Base-by-base conservation (phyloP, 2,329 filamentous ascomycete species). In the Triangularia setosa region DNA sequence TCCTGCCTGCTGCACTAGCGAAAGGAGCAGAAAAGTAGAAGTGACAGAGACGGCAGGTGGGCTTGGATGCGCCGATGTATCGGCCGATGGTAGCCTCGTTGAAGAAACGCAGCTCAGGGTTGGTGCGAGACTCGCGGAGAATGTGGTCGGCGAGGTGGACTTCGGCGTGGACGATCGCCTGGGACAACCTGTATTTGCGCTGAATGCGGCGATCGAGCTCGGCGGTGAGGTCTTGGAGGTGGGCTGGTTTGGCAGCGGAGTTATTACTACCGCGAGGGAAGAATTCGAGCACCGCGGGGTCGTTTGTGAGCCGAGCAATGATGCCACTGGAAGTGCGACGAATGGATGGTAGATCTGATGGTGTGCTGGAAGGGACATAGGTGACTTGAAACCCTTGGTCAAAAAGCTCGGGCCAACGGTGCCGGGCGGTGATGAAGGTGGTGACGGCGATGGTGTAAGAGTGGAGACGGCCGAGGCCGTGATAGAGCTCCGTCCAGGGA, bases 31-130 rank as follows among this genome's bases (percentile, higher is more conserved):
- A 25, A n/a, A 55, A 55, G 60, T 76, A 79, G 62, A 76, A 75
- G 8, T 71, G 54, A 24, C 78, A 79, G 1, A 79, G 71, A 0
- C 72, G 73, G 23, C 78, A 79, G 0, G 76, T 73, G 0, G 76
- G 76, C 55, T 79, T 79, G 67, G 77, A 78, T 27, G 69, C 70
- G 0, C 76, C 78, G 14, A 79, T 76, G 55, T 78, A 66, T 4
- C 63, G 63, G 9, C 48, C 63, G 25, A 58, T 78, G 23, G 61
- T 69, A 62, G 68, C 73, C 2, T 63, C 60, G 0, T 63, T 52
- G 61, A 76, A 79, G 68, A 76, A 79, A 0, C 16, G 16, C 0
- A 61, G 33, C 0, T 24, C 3, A 21, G 6, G n/a, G 40, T 3
- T 60, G 8, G 58, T 23, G 3, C 28, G 52, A 11, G 69, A 57